Evolutionary conservation across 176 grass and related monocot species (phyloP).

Genomic region (Oryza australiensis): DNA sequence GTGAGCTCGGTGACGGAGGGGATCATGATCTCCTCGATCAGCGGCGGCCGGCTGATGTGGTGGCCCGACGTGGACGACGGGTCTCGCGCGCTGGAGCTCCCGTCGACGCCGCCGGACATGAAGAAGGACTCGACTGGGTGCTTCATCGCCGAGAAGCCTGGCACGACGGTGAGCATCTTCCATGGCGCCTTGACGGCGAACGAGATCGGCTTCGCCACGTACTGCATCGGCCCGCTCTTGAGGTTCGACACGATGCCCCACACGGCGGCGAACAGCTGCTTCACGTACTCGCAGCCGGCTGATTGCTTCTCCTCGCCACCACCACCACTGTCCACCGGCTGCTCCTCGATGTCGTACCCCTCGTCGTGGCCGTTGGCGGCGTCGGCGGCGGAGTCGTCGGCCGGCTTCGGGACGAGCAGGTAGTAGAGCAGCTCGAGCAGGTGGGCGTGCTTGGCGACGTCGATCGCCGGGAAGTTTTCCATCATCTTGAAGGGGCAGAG

Average conservation of each 20-base stretch:
- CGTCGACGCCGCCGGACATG: constrained; percentile 30
- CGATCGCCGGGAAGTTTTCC: constrained; percentile 54
- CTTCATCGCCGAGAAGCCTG: constrained; percentile 60
- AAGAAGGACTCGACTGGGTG: constrained; percentile 56
- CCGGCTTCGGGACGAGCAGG: constrained; percentile 53
- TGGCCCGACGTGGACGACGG: not conserved
- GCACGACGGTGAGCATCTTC: constrained; percentile 76
- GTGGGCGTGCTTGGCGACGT: constrained; percentile 55
- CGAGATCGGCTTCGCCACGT: constrained; percentile 51
- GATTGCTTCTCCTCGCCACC: not conserved
- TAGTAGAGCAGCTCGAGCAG: constrained; percentile 75
- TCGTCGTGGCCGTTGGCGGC: constrained; percentile 30
- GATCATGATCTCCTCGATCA: constrained; percentile 94
- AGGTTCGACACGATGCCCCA: constrained; percentile 46
- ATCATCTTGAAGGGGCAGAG: constrained; percentile 77
- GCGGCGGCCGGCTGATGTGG: constrained; percentile 51
- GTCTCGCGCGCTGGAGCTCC: constrained; percentile 27
- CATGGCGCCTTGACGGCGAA: constrained; percentile 73
- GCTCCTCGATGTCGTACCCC: constrained; percentile 56
- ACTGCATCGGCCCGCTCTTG: constrained; percentile 45
- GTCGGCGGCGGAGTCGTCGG: not conserved
- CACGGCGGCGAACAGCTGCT: constrained; percentile 49
- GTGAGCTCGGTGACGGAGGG: constrained; percentile 67
- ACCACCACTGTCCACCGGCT: not conserved
- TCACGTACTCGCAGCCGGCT: constrained; percentile 39